Conservation (phyloP, 1,284 basidiomycete genomes). For the Trichosporon ovoides region DNA sequence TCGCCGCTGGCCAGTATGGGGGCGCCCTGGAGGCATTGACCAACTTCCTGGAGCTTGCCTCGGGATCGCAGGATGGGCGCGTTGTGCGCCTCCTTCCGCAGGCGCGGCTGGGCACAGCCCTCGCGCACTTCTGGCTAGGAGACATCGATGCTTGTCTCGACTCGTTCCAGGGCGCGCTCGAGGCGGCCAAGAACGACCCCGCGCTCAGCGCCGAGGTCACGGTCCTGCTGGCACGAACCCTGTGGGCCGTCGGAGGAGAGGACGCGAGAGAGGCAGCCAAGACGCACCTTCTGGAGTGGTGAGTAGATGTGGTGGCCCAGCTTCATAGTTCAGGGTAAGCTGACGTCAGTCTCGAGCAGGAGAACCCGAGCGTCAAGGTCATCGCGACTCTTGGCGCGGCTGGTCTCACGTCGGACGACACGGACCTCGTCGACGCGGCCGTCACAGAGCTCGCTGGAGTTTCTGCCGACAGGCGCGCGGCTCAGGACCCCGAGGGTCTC, state of each 20-base stretch:
- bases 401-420: constrained; percentile 73
- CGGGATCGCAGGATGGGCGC: constrained; percentile 32
- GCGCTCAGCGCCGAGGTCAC: constrained; percentile 62
- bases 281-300: constrained; percentile 78
- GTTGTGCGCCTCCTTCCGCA: constrained; percentile 51
- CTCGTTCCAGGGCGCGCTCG: constrained; percentile 63
- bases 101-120: constrained; percentile 63
- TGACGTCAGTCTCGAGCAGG: constrained; percentile 59
- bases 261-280: constrained; percentile 74
- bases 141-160: constrained; percentile 62
- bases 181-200: constrained; percentile 53
- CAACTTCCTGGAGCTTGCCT: constrained; percentile 64
- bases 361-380: constrained; percentile 56
- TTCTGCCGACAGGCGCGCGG: constrained; percentile 17
- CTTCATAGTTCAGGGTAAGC: neutral
- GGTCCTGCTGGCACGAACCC: constrained; percentile 68
- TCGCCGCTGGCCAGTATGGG: constrained; percentile 59
- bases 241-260: constrained; percentile 72
- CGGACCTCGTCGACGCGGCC: constrained; percentile 76
- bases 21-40: constrained; percentile 67
- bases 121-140: constrained; percentile 64
- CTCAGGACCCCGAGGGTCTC: constrained; percentile 29
- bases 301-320: constrained; percentile 29
- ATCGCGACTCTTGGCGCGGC: constrained; percentile 79
- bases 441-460: constrained; percentile 65